Evolutionary conservation across 2,329 filamentous ascomycete genomes (phyloP).

Genomic region (Botrytis tulipae): DNA sequence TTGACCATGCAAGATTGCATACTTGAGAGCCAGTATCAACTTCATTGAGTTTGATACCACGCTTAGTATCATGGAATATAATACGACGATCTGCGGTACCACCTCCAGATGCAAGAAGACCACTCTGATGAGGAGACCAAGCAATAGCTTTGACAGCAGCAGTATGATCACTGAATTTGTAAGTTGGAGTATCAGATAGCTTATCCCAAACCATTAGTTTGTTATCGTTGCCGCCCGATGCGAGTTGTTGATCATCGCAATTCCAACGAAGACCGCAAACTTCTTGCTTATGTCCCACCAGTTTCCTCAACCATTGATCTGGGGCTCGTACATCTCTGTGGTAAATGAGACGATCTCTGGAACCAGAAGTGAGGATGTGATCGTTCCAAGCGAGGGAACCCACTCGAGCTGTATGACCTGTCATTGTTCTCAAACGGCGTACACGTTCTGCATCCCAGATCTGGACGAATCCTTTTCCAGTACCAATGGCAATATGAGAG

Average conservation of each 20-base stretch:
- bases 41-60: conserved; percentile 77
- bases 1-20: conserved; percentile 97
- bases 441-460: conserved; percentile 95
- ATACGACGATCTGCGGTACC: conserved; percentile 95
- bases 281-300: conserved; percentile 96
- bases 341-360: conserved; percentile 87
- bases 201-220: conserved; percentile 99
- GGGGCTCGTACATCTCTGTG: conserved; percentile 93
- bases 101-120: conserved; percentile 90
- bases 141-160: conserved; percentile 97
- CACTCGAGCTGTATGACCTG: conserved; percentile 88
- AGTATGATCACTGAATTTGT: conserved; percentile 91
- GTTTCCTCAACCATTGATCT: conserved; percentile 82
- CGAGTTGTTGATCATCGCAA: conserved; percentile 89
- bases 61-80: conserved; percentile 95
- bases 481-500: conserved; percentile 93
- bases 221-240: conserved; percentile 96
- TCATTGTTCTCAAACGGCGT: conserved; percentile 89
- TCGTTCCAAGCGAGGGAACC: conserved; percentile 97
- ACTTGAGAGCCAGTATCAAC: conserved; percentile 97
- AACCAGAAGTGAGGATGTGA: conserved; percentile 94
- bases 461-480: conserved; percentile 89
- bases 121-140: conserved; percentile 95
- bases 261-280: conserved; percentile 98
- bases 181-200: conserved; percentile 84